Conservation (phyloP, 768 basidiomycete genomes). For the Dentipellis sp. region DNA sequence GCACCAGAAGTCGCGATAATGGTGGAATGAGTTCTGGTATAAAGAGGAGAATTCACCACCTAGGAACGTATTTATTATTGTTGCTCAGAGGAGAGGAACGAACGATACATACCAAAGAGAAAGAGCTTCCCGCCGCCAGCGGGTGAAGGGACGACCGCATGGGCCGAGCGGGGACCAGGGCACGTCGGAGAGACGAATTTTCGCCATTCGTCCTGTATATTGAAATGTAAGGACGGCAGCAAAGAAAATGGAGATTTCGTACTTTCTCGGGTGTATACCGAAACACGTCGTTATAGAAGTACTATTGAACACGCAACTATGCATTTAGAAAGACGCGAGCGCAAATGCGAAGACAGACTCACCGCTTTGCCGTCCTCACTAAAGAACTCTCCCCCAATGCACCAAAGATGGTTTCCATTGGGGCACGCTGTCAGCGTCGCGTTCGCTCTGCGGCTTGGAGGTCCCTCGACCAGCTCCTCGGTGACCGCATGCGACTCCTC, state of each 20-base stretch:
- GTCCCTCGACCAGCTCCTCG: conserved; percentile 76
- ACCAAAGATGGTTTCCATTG: conserved; percentile 74
- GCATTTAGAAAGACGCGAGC: not conserved
- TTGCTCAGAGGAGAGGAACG: not conserved
- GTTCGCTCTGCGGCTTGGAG: conserved; percentile 76
- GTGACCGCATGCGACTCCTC: conserved; percentile 75
- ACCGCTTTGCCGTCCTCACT: conserved; percentile 79
- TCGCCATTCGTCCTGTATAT: conserved; percentile 73
- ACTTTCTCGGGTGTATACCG: conserved; percentile 81
- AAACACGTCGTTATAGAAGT: conserved; percentile 85
- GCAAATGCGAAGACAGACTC: conserved; percentile 13
- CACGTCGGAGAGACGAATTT: conserved; percentile 77
- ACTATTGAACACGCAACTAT: conserved; percentile 29
- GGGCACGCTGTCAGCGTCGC: conserved; percentile 78
- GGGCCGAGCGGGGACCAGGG: conserved; percentile 83
- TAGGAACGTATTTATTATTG: conserved; percentile 15
- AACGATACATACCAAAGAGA: conserved; percentile 51
- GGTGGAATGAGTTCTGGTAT: conserved; percentile 77
- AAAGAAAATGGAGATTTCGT: not conserved
- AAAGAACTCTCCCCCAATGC: conserved; percentile 82
- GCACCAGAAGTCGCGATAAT: conserved; percentile 84
- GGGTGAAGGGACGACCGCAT: conserved; percentile 68
- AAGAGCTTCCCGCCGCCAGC: conserved; percentile 82
- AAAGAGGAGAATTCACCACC: conserved; percentile 84
- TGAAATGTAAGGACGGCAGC: too few relatives aligned